Percentiles rank a stretch among this genome's conserved stretches.
These are phyloP conservation scores for Xerophyta viscosa DNA, from an alignment of 106 monocot genomes.

Conservation along the genomic window DNA sequence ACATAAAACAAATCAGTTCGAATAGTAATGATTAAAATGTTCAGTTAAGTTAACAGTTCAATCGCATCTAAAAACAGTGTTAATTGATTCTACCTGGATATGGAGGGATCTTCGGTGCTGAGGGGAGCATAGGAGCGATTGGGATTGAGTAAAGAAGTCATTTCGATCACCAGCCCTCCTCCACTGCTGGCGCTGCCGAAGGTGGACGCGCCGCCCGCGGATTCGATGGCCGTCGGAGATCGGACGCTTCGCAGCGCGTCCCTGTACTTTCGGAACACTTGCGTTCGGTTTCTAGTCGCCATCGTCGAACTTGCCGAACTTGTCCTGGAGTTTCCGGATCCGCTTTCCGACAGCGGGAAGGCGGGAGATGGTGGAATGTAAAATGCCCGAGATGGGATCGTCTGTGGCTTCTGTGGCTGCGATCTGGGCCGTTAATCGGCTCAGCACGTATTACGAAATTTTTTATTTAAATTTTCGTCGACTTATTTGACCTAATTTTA, in stretches of 20 bases:
- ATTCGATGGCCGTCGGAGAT: neutral
- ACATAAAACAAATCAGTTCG: too few species aligned
- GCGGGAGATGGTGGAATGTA: too few species aligned
- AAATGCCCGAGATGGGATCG: too few species aligned
- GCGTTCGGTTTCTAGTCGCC: slow-evolving; percentile 9
- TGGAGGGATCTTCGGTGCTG: slow-evolving; percentile 82
- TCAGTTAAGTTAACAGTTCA: neutral
- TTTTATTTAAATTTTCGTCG: too few species aligned
- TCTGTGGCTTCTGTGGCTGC: too few species aligned
- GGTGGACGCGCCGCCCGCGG: neutral
- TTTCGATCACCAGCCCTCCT: slow-evolving; percentile 53
- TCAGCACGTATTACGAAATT: too few species aligned
- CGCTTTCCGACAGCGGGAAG: too few species aligned
- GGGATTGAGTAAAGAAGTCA: slow-evolving; percentile 49
- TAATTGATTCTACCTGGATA: slow-evolving; percentile 37
- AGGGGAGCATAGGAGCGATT: slow-evolving; percentile 69
- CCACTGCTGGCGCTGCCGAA: neutral
- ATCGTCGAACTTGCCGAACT: neutral
- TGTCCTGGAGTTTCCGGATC: too few species aligned
- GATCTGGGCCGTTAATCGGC: too few species aligned
- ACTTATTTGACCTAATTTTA: too few species aligned
- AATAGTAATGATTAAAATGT: neutral
- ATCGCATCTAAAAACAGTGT: neutral
- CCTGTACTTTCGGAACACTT: slow-evolving; percentile 2
- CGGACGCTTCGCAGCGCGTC: slow-evolving; percentile 9